Percentiles rank a stretch among this genome's conserved stretches.
phyloP scores from a whole-genome alignment of 768 basidiomycete genomes.

The Gymnopilus dilepis region DNA sequence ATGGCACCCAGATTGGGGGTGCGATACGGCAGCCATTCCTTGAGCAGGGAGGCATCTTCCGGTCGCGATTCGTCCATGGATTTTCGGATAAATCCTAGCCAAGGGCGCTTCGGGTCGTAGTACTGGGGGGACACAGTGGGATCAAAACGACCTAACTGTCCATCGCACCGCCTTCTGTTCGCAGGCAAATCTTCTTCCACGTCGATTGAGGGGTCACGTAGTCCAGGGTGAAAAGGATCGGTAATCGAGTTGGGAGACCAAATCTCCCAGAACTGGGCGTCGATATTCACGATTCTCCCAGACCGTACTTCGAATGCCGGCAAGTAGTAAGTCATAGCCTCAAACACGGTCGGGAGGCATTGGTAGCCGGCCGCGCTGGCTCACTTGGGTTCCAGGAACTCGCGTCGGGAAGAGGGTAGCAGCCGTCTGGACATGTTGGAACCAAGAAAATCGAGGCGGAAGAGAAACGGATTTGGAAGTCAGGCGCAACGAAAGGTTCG shows the following conservation, averaged over 20 bases:
- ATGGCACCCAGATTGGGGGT: not conserved
- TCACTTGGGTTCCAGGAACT: no score
- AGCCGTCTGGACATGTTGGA: no score
- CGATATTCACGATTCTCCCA: not conserved
- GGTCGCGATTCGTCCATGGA: not conserved
- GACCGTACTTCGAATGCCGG: not conserved
- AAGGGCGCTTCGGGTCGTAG: not conserved
- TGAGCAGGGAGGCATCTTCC: not conserved
- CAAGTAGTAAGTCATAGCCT: not conserved
- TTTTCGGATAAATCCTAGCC: not conserved
- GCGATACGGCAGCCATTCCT: not conserved
- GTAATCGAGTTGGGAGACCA: conserved; percentile 10
- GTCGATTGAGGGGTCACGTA: not conserved
- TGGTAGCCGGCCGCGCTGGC: conserved; percentile 10
- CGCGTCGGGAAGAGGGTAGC: no score
- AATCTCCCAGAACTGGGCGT: not conserved
- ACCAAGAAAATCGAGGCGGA: no score
- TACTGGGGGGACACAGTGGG: not conserved
- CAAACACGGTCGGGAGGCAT: not conserved
- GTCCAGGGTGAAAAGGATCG: conserved; percentile 17
- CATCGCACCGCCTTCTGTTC: conserved; percentile 12
- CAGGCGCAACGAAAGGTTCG: not conserved
- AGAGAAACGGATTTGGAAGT: no score
- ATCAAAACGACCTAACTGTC: conserved; percentile 21
- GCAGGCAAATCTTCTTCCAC: not conserved